These are phyloP conservation scores for Coemansia sp. DNA, from an alignment of 192 early-diverging fungal genomes.

Conservation along the genomic window DNA sequence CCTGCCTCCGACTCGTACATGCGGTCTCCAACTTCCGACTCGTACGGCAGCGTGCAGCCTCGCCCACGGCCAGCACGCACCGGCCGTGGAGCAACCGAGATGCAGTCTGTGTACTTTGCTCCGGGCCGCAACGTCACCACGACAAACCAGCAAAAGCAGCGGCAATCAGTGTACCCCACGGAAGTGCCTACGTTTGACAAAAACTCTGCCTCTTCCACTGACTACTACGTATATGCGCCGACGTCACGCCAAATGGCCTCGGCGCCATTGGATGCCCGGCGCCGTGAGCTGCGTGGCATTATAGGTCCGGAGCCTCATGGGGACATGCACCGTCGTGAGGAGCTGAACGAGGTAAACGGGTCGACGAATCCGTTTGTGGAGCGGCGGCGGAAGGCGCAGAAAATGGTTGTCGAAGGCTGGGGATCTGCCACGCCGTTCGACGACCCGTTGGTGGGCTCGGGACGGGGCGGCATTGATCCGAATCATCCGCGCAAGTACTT, in stretches of 20 bases:
- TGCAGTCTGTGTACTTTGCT: conserved; percentile 54
- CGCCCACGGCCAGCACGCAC: conserved; percentile 31
- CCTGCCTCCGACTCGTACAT: too few species aligned
- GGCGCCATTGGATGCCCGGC: conserved; percentile 31
- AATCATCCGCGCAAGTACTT: conserved; percentile 51
- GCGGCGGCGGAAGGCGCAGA: conserved; percentile 26
- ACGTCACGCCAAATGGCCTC: conserved; percentile 15
- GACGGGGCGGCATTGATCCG: conserved; percentile 27
- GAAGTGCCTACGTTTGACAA: conserved; percentile 29
- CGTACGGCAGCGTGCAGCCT: conserved; percentile 6
- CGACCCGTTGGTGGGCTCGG: conserved; percentile 24
- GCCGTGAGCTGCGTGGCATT: conserved; percentile 16
- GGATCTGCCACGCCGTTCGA: conserved; percentile 25
- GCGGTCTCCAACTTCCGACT: background rate
- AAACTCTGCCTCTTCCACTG: conserved; percentile 43
- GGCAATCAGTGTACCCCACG: conserved; percentile 21
- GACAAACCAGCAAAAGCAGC: conserved; percentile 43
- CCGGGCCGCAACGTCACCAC: conserved; percentile 47
- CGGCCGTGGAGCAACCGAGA: conserved; percentile 31
- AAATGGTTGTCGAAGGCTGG: conserved; percentile 27
- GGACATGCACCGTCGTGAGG: conserved; percentile 25
- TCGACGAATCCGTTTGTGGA: conserved; percentile 46
- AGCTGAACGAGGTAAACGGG: conserved; percentile 8
- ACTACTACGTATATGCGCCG: conserved; percentile 53
- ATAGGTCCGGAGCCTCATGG: conserved; percentile 21